phyloP scores from a whole-genome alignment of 1,284 basidiomycete genomes.

The Cryptococcus amylolentus region DNA sequence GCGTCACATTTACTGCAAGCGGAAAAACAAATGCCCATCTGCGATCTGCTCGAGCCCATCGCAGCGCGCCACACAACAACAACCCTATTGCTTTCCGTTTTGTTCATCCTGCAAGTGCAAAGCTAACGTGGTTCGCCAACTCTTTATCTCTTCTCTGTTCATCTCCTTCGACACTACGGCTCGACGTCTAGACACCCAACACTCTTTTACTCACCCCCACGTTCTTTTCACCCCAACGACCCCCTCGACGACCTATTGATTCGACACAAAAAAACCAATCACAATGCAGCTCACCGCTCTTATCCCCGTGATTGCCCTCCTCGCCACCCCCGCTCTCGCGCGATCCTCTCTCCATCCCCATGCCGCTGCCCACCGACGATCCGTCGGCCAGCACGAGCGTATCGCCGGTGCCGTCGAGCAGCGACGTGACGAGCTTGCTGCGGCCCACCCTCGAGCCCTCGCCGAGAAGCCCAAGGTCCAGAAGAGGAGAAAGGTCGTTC shows the following conservation, averaged over 20 bases:
- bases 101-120: not conserved
- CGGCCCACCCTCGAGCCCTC: constrained; percentile 10
- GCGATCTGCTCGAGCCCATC: too few relatives aligned
- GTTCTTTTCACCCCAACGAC: not conserved
- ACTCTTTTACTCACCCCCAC: not conserved
- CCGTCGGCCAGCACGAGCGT: constrained; percentile 14
- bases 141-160: not conserved
- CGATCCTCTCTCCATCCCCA: constrained; percentile 7
- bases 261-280: not conserved
- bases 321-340: constrained; percentile 17
- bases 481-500: constrained; percentile 13
- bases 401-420: constrained; percentile 15
- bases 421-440: constrained; percentile 13
- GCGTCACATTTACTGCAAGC: too few relatives aligned
- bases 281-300: constrained; percentile 30
- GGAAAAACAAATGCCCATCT: too few relatives aligned
- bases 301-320: constrained; percentile 26
- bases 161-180: not conserved
- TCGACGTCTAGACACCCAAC: constrained; percentile 6
- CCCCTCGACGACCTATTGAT: not conserved
- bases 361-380: constrained; percentile 13
- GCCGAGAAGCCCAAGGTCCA: constrained; percentile 8
- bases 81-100: not conserved
- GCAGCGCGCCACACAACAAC: not conserved
- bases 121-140: not conserved